Percentiles rank a stretch among this genome's conserved stretches.
phyloP scores from a whole-genome alignment of 495 filamentous ascomycete species.

The Bombardia bombarda region DNA sequence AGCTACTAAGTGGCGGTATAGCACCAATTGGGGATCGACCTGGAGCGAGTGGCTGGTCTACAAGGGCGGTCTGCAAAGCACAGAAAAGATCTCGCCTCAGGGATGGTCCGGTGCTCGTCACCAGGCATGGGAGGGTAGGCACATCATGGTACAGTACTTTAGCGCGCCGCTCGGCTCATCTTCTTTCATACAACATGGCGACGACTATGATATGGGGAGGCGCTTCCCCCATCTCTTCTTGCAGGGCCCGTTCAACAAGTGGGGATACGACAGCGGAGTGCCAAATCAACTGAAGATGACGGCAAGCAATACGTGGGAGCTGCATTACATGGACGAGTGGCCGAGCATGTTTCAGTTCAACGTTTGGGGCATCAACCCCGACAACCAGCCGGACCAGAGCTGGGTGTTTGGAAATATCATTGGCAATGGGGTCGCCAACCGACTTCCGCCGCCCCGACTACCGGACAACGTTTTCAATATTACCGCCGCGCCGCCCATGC shows the following conservation, averaged over 20 bases:
- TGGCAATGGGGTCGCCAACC: constrained; percentile 48
- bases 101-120: constrained; percentile 53
- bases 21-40: constrained; percentile 52
- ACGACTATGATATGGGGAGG: constrained; percentile 30
- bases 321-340: constrained; percentile 54
- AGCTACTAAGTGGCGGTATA: constrained; percentile 56
- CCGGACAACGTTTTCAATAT: constrained; percentile 47
- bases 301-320: constrained; percentile 47
- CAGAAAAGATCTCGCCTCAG: constrained; percentile 37
- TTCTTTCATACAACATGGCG: constrained; percentile 53
- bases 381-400: constrained; percentile 51
- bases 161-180: constrained; percentile 51
- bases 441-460: constrained; percentile 49
- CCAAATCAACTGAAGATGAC: constrained; percentile 36
- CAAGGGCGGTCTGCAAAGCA: constrained; percentile 33
- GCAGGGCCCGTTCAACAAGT: constrained; percentile 57
- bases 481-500: constrained; percentile 44
- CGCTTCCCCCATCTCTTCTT: constrained; percentile 60
- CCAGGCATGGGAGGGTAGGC: constrained; percentile 58
- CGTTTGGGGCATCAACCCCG: constrained; percentile 57
- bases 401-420: constrained; percentile 53
- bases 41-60: constrained; percentile 56
- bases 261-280: constrained; percentile 56
- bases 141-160: constrained; percentile 61
- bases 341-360: constrained; percentile 54